Evolutionary conservation across 2,329 filamentous ascomycete genomes (phyloP).

Genomic region (Furcasterigmium furcatum): DNA sequence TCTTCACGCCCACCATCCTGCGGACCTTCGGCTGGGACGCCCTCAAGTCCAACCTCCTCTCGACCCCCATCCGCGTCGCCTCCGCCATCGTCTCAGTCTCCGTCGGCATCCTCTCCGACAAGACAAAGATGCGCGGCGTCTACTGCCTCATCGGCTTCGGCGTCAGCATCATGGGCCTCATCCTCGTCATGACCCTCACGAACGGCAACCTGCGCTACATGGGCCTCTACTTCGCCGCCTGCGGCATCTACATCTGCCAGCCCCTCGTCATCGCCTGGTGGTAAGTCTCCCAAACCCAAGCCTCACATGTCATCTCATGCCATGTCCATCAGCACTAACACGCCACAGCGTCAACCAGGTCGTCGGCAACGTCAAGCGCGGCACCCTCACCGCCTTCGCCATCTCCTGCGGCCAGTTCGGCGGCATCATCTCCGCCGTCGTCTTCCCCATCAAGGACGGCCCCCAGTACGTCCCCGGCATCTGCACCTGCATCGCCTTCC

Average conservation of each 20-base stretch:
- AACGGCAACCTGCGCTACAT: slow-evolving; percentile 39
- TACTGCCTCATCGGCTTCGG: slow-evolving; percentile 18
- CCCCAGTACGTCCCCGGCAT: slow-evolving; percentile 23
- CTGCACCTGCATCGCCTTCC: slow-evolving; percentile 17
- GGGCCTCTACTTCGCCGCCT: slow-evolving; percentile 1
- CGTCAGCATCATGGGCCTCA: slow-evolving; percentile 20
- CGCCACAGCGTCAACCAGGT: slow-evolving; percentile 33
- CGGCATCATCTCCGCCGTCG: slow-evolving; percentile 22
- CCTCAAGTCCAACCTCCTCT: slow-evolving; percentile 24
- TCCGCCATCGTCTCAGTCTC: slow-evolving; percentile 26
- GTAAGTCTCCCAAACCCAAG: too few relatives aligned
- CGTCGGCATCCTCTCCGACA: slow-evolving; percentile 19
- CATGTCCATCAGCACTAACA: neutral
- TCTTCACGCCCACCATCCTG: slow-evolving; percentile 29
- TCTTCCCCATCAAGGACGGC: slow-evolving; percentile 17
- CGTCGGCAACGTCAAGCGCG: slow-evolving; percentile 41
- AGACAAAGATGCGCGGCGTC: slow-evolving; percentile 14
- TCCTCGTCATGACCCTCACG: slow-evolving; percentile 24
- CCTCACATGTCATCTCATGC: too few relatives aligned
- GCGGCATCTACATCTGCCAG: slow-evolving; percentile 24
- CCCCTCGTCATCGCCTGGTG: slow-evolving; percentile 38
- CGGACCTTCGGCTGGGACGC: slow-evolving; percentile 24
- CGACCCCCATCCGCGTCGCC: slow-evolving; percentile 22
- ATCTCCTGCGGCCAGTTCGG: slow-evolving; percentile 40
- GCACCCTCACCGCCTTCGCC: slow-evolving; percentile 41